Evolutionary conservation across 2,329 filamentous ascomycete genomes (phyloP).

Genomic region (Penicillium sp.): DNA sequence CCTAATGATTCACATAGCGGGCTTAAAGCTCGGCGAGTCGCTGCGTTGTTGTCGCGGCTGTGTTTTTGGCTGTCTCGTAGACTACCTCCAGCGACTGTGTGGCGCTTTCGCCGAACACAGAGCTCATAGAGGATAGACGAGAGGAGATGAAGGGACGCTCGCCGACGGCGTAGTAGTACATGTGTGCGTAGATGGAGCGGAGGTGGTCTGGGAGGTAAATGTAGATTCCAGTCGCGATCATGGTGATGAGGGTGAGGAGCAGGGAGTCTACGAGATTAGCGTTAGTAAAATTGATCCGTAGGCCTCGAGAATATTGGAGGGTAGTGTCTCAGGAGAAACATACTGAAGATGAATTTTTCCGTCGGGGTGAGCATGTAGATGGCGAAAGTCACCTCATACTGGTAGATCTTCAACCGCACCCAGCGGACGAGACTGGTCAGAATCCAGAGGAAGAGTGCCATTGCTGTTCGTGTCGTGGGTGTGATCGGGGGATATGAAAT

Average conservation of each 20-base stretch:
- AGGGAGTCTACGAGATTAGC: conserved; percentile 67
- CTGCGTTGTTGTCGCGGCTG: conserved; percentile 36
- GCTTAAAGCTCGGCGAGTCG: conserved; percentile 34
- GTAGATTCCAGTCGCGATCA: conserved; percentile 80
- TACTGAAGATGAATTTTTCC: conserved; percentile 97
- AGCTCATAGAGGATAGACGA: conserved; percentile 32
- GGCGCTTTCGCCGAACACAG: conserved; percentile 31
- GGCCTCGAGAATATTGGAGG: background rate
- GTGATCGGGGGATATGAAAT: background rate
- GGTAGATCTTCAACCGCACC: conserved; percentile 93
- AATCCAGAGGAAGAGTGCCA: conserved; percentile 32
- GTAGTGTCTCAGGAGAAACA: conserved; percentile 35
- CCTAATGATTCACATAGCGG: background rate
- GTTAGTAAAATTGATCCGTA: background rate
- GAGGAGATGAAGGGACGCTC: conserved; percentile 52
- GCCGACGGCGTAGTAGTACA: conserved; percentile 93
- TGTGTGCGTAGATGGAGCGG: conserved; percentile 73
- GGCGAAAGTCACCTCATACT: conserved; percentile 95
- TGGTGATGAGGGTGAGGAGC: conserved; percentile 82
- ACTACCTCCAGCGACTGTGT: conserved; percentile 45
- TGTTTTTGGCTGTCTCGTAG: conserved; percentile 48
- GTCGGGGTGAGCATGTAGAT: conserved; percentile 96
- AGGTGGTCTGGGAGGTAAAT: conserved; percentile 95
- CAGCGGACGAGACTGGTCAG: conserved; percentile 67
- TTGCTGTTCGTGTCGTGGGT: conserved; percentile 9